Evolutionary conservation across 1,139 yeast species (phyloP).

Genomic region (Taphrina deformans): DNA sequence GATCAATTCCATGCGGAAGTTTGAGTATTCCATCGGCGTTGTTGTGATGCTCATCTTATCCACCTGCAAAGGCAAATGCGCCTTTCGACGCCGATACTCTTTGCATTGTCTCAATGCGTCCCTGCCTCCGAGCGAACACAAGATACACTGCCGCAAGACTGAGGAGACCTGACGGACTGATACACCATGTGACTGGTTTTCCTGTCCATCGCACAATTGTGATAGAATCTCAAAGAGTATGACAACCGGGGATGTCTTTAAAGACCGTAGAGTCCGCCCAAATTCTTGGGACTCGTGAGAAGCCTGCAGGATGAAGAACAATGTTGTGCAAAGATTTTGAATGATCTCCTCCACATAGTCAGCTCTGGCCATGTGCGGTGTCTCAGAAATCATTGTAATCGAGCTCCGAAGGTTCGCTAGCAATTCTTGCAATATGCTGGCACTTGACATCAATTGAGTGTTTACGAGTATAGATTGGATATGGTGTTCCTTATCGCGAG

Average conservation of each 20-base stretch:
- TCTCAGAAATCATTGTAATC: not conserved
- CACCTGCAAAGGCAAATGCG: slow-evolving; percentile 48
- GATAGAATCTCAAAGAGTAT: slow-evolving; percentile 4
- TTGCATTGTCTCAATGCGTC: slow-evolving; percentile 53
- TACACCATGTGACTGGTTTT: not conserved
- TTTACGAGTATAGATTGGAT: slow-evolving; percentile 46
- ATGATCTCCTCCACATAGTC: not conserved
- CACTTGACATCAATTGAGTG: slow-evolving; percentile 41
- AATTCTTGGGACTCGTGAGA: slow-evolving; percentile 10
- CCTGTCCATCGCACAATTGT: slow-evolving; percentile 2
- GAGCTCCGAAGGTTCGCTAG: not conserved
- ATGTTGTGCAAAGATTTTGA: slow-evolving; percentile 50
- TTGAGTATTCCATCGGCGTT: slow-evolving; percentile 77
- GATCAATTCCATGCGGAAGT: slow-evolving; percentile 70
- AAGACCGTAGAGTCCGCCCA: not conserved
- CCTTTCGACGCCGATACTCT: slow-evolving; percentile 51
- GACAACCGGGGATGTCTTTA: not conserved
- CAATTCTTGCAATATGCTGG: slow-evolving; percentile 2
- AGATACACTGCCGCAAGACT: slow-evolving; percentile 59
- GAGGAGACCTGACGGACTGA: slow-evolving; percentile 45
- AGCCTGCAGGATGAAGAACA: slow-evolving; percentile 54
- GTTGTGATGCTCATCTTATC: slow-evolving; percentile 50
- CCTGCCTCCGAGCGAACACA: slow-evolving; percentile 66
- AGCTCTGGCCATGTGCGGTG: not conserved
- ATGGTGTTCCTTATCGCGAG: slow-evolving; percentile 48